Percentiles rank a stretch among this genome's conserved stretches.
Evolutionary conservation across 257 asterid genomes (phyloP).

Genomic region (Penstemon eatonii): DNA sequence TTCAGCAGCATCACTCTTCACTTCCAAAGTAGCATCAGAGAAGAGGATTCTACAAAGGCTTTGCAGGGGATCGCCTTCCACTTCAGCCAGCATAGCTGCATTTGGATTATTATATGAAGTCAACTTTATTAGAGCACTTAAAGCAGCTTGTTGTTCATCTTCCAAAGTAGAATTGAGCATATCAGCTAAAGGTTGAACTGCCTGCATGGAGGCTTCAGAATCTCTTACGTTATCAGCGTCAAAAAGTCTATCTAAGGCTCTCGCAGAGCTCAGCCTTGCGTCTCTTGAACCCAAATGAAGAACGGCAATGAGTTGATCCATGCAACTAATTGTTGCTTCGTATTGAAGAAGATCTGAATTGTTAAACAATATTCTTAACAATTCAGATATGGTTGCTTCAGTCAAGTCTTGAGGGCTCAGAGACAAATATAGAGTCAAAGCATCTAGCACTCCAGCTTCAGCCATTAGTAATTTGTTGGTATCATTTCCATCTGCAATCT

Average conservation of each 20-base stretch:
- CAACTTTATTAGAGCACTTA: conserved; percentile 71
- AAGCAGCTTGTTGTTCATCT: conserved; percentile 67
- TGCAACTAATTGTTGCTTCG: conserved; percentile 65
- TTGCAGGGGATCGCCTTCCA: conserved; percentile 65
- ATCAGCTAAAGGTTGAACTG: conserved; percentile 77
- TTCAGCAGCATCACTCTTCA: conserved; percentile 75
- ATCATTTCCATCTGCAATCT: conserved; percentile 75
- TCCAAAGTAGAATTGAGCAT: conserved; percentile 65
- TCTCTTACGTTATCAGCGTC: conserved; percentile 60
- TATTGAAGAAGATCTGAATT: conserved; percentile 58
- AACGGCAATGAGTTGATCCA: conserved; percentile 76
- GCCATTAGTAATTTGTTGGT: conserved; percentile 75
- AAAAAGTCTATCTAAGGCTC: conserved; percentile 72
- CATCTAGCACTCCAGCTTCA: conserved; percentile 82
- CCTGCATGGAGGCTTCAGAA: conserved; percentile 71
- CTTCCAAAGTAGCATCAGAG: conserved; percentile 52
- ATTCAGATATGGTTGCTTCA: conserved; percentile 76
- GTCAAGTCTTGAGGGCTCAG: conserved; percentile 80
- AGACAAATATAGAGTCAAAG: conserved; percentile 73
- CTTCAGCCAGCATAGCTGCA: conserved; percentile 61
- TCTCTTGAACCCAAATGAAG: conserved; percentile 88
- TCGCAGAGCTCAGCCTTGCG: conserved; percentile 73
- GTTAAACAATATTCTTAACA: conserved; percentile 68
- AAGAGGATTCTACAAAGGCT: conserved; percentile 58
- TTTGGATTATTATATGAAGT: conserved; percentile 53